phyloP scores from a whole-genome alignment of 164 flowering plant genomes.

The Platanus orientalis region DNA sequence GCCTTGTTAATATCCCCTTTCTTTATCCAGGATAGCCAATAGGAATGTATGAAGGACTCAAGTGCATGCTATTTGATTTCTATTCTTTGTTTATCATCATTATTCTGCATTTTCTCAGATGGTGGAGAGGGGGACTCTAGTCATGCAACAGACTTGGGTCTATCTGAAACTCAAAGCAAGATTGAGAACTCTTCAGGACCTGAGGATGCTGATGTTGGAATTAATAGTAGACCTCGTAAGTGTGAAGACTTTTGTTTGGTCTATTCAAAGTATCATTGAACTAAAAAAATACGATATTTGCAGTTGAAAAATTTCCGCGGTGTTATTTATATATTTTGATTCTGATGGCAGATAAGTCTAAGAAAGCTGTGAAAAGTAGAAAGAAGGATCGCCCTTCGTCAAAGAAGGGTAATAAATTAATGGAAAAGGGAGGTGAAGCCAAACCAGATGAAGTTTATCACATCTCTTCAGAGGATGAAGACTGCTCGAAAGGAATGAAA shows the following conservation, averaged over 20 bases:
- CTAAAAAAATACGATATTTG: not conserved
- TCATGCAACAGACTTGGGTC: slow-evolving; percentile 1
- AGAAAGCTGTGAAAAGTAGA: slow-evolving; percentile 35
- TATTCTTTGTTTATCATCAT: not conserved
- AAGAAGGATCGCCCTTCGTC: slow-evolving; percentile 22
- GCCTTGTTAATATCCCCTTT: no score
- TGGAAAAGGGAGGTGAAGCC: slow-evolving; percentile 20
- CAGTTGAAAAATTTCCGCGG: not conserved
- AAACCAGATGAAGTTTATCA: slow-evolving; percentile 46
- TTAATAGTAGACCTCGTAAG: slow-evolving; percentile 13
- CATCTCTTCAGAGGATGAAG: slow-evolving; percentile 76
- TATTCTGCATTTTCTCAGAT: slow-evolving; percentile 3
- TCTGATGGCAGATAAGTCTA: slow-evolving; percentile 41
- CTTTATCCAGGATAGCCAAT: not conserved
- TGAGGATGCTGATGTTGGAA: slow-evolving; percentile 13
- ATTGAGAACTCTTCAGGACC: not conserved
- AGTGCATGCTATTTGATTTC: not conserved
- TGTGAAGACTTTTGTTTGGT: slow-evolving; percentile 2
- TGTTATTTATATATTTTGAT: slow-evolving; percentile 3
- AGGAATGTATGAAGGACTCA: no score
- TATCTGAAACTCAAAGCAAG: slow-evolving; percentile 5
- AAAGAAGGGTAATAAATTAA: slow-evolving; percentile 14
- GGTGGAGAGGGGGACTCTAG: slow-evolving; percentile 4
- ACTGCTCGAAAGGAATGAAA: slow-evolving; percentile 80
- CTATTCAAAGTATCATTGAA: not conserved